These are phyloP conservation scores for Nemania abortiva DNA, from an alignment of 2,329 filamentous ascomycete genomes.

Conservation along the genomic window DNA sequence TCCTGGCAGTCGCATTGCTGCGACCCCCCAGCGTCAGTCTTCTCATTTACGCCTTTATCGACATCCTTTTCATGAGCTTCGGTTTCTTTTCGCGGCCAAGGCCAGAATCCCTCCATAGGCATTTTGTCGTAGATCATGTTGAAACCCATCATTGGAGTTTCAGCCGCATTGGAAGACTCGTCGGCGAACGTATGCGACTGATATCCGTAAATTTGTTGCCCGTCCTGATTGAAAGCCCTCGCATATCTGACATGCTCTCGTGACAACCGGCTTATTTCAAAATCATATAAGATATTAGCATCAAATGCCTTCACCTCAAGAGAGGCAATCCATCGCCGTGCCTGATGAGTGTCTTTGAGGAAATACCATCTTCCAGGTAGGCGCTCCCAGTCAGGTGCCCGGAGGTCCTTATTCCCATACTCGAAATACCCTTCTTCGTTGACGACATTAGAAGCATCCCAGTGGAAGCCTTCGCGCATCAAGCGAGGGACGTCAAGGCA, in stretches of 20 bases:
- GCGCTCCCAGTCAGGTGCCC: neutral
- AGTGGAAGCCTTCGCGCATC: slow-evolving; percentile 33
- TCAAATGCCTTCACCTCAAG: neutral
- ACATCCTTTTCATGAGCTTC: neutral
- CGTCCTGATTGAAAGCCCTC: neutral
- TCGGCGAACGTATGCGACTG: neutral
- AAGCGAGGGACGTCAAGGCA: slow-evolving; percentile 26
- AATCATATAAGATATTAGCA: neutral
- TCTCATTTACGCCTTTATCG: neutral
- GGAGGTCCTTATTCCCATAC: neutral
- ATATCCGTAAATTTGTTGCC: neutral
- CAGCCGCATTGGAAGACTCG: neutral
- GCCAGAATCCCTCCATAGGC: slow-evolving; percentile 29
- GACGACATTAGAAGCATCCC: neutral
- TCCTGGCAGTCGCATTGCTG: no score
- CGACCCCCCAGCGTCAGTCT: no score
- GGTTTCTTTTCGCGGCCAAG: slow-evolving; percentile 17
- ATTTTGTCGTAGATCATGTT: slow-evolving; percentile 30
- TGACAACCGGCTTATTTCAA: neutral
- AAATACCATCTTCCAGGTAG: neutral
- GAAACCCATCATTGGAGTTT: slow-evolving; percentile 1
- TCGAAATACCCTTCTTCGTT: slow-evolving; percentile 25
- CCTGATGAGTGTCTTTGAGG: neutral
- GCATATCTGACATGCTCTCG: neutral
- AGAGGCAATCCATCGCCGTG: neutral